Conservation (phyloP, 2,329 filamentous ascomycete genomes). For the Penicillium sp. region DNA sequence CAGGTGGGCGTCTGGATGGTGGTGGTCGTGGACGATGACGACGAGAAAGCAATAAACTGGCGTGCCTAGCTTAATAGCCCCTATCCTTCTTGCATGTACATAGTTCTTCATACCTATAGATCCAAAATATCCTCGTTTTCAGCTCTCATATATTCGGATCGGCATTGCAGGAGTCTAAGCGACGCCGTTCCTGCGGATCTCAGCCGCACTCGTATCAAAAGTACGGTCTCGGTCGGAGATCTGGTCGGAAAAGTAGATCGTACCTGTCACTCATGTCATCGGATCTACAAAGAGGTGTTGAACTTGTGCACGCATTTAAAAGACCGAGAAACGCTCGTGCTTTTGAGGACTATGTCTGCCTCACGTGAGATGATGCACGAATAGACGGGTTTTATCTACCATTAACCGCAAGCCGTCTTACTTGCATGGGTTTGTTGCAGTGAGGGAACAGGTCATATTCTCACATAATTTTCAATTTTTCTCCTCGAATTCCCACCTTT, state of each 20-base stretch:
- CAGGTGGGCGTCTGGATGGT: conserved; percentile 78
- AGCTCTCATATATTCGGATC: not conserved
- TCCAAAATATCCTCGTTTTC: not conserved
- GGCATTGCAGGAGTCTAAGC: not conserved
- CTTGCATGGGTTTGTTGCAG: too few relatives aligned
- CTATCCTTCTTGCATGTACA: not conserved
- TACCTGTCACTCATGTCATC: too few relatives aligned
- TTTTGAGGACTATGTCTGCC: not conserved
- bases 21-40: conserved; percentile 69
- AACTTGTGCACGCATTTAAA: not conserved
- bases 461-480: not conserved
- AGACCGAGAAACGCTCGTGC: not conserved
- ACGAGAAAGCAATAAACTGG: conserved; percentile 24
- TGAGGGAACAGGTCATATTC: not conserved
- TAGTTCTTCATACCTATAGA: not conserved
- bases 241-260: too few relatives aligned
- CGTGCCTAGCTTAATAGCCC: conserved; percentile 6
- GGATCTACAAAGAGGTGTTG: not conserved
- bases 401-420: not conserved
- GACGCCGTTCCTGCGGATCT: not conserved
- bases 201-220: not conserved
- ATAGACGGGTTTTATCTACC: not conserved
- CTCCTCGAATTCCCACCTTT: not conserved
- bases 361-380: not conserved
- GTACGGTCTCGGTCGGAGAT: not conserved